Percentiles rank a stretch among this genome's conserved stretches.
phyloP scores from a whole-genome alignment of 2,329 filamentous ascomycete species.

The Colletotrichum sp. region DNA sequence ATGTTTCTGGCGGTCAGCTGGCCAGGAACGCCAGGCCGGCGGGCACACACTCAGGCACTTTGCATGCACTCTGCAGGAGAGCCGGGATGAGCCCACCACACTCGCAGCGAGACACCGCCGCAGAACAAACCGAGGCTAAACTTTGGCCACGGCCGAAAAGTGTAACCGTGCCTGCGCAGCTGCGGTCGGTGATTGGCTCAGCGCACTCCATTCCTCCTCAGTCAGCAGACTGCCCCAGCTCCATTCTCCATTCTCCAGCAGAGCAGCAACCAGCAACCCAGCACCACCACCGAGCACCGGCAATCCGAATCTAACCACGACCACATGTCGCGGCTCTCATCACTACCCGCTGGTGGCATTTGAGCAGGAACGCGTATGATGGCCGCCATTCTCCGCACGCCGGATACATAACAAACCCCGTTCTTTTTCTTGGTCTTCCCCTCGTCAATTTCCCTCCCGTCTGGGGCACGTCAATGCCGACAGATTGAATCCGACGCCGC shows the following conservation, averaged over 20 bases:
- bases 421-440: conserved; percentile 9
- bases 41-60: background rate
- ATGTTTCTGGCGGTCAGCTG: background rate
- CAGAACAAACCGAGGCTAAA: conserved; percentile 22
- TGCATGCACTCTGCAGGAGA: background rate
- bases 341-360: conserved; percentile 16
- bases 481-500: conserved; percentile 3
- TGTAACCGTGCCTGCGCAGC: conserved; percentile 9
- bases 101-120: background rate
- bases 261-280: background rate
- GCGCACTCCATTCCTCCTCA: background rate
- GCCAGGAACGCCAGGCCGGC: background rate
- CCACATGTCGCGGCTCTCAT: conserved; percentile 19
- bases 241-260: conserved; percentile 8
- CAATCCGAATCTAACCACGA: conserved; percentile 15
- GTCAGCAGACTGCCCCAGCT: conserved; percentile 15
- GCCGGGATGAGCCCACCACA: background rate
- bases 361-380: conserved; percentile 23
- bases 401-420: conserved; percentile 21
- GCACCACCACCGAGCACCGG: conserved; percentile 5
- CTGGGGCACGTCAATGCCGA: conserved; percentile 20
- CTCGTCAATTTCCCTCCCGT: conserved; percentile 14
- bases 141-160: conserved; percentile 18
- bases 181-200: background rate
- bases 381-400: conserved; percentile 22